phyloP scores from a whole-genome alignment of 75 land plant species.

The Azolla pinnata region DNA sequence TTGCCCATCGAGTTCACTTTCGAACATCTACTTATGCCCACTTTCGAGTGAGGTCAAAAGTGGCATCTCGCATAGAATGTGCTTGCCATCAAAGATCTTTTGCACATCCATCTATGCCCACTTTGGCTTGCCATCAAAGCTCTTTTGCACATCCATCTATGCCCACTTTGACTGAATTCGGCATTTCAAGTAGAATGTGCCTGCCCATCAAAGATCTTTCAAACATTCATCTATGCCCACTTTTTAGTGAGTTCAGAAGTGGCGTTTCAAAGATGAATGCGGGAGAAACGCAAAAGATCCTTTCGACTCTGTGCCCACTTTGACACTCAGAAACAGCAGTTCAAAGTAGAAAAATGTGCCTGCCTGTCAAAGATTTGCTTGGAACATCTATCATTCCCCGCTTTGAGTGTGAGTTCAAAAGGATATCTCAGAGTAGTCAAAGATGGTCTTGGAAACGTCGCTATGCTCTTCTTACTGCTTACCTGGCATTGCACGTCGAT shows the following conservation, averaged over 20 bases:
- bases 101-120: neutral
- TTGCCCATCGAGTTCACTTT: neutral
- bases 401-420: neutral
- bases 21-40: too few relatives aligned
- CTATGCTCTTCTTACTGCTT: neutral
- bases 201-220: neutral
- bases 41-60: too few relatives aligned
- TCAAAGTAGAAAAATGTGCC: neutral
- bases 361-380: neutral
- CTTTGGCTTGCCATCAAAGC: neutral
- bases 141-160: neutral
- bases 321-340: neutral
- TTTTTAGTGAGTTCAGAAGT: neutral
- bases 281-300: neutral
- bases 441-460: neutral
- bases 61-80: neutral
- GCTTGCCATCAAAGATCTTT: neutral
- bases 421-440: neutral
- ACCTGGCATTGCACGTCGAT: constrained; percentile 98
- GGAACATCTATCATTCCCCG: neutral
- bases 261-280: neutral
- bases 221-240: neutral
- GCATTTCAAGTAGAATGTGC: neutral
- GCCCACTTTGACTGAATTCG: neutral
- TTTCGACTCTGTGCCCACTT: neutral